Evolutionary conservation across 1,284 basidiomycete genomes (phyloP), one percentile per base, ranked within the genome.

Genomic region (Blastosporella zonata): DNA sequence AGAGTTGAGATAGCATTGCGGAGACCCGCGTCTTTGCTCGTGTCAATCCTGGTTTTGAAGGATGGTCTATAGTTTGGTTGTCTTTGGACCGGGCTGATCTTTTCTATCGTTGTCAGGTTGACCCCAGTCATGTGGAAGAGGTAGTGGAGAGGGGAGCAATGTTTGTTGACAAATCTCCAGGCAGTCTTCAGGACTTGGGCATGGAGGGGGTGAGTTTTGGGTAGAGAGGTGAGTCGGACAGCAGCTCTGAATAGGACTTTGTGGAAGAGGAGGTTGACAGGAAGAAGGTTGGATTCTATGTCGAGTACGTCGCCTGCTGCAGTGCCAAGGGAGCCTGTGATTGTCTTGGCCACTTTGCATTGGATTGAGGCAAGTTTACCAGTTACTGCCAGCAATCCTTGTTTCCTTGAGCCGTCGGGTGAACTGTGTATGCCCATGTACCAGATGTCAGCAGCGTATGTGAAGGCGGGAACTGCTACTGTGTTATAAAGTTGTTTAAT

Each of bases 271-370:
- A 64, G 46, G 35, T 53, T 18, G 13, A 53, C 28, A 0, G 72
- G 72, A 0, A 62, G 55, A 2, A 73, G 25, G 38, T 63, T 50
- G 2, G 68, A 62, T 22, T 70, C 69, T 0, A 57, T 54, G 7
- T 70, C 61, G 0, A 70, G 51, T 0, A 63, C 42, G 39, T 71
- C 67, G 0, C 59, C 63, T 1, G 68, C 60, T 0, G 71, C 63
- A 1, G 66, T 59, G 2, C 56, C 33, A 43, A 73, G 54, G 0
- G 64, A 70, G 0, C 71, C 72, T 0, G 68, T 68, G 1, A 69
- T 65, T 1, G 52, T 33, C 0, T 66, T 49, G 0, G 64, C 60
- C 2, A 66, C 70, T 12, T 58, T 48, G 0, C 67, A 10, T 47
- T 75, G 72, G 25, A 36, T 18, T 7, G 47, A 18, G 22, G 17